phyloP scores from a whole-genome alignment of 2,329 filamentous ascomycete genomes.

The Periconia digitata region DNA sequence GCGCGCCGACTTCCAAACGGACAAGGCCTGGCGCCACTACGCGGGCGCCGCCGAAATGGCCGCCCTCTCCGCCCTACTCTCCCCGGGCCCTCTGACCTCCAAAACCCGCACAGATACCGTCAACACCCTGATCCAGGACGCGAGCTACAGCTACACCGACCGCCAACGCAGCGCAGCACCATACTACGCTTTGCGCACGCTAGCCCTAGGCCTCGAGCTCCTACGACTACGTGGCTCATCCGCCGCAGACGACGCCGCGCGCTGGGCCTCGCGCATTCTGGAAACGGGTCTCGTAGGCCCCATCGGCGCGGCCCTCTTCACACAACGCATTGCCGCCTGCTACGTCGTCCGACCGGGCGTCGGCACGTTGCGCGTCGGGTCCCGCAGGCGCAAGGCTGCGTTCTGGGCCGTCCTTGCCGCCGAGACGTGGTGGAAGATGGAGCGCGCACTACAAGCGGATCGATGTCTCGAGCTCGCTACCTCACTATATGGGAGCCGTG shows the following conservation, averaged over 20 bases:
- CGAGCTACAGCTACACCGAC: constrained; percentile 89
- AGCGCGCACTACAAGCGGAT: constrained; percentile 76
- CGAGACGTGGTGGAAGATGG: constrained; percentile 78
- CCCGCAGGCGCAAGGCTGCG: constrained; percentile 78
- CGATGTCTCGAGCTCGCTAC: constrained; percentile 72
- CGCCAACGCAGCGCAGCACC: constrained; percentile 69
- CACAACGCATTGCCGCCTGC: constrained; percentile 82
- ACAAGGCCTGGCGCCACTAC: constrained; percentile 96
- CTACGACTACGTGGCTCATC: constrained; percentile 77
- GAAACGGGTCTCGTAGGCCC: constrained; percentile 71
- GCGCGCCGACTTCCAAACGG: constrained; percentile 84
- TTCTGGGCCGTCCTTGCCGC: constrained; percentile 85
- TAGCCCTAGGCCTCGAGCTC: constrained; percentile 78
- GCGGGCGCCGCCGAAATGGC: constrained; percentile 96
- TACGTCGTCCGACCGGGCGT: constrained; percentile 73
- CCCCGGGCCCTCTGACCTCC: constrained; percentile 68
- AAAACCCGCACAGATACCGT: constrained; percentile 80
- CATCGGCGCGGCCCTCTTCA: constrained; percentile 78
- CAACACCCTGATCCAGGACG: constrained; percentile 84
- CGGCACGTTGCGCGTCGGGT: constrained; percentile 68
- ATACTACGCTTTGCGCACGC: constrained; percentile 77
- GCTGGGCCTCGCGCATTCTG: constrained; percentile 79
- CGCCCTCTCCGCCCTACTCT: constrained; percentile 78
- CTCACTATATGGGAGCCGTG: constrained; percentile 52
- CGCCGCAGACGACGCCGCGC: constrained; percentile 81